Conservation (phyloP, 2,329 filamentous ascomycete species). For the Penicillium sclerotigenum region DNA sequence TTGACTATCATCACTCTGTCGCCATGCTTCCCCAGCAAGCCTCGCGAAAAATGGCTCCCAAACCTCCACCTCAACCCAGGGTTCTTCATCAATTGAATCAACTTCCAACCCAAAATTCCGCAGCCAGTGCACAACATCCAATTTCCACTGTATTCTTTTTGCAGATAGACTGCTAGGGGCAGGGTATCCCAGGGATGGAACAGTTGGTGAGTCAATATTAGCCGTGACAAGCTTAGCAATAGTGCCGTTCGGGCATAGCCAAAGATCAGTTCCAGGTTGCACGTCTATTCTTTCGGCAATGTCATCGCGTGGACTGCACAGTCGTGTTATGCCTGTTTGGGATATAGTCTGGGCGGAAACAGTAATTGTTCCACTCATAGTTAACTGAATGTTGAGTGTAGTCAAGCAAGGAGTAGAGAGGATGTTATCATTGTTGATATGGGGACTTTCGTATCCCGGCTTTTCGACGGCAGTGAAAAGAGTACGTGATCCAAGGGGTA, state of each 20-base stretch:
- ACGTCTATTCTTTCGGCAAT: conserved; percentile 15
- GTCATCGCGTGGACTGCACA: conserved; percentile 24
- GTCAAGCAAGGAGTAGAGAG: conserved; percentile 32
- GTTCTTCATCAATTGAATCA: conserved; percentile 30
- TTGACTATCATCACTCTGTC: conserved; percentile 27
- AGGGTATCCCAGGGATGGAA: conserved; percentile 22
- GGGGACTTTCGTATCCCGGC: conserved; percentile 30
- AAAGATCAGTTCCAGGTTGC: conserved; percentile 35
- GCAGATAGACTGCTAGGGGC: conserved; percentile 10
- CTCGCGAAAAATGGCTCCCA: conserved; percentile 40
- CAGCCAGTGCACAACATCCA: conserved; percentile 38
- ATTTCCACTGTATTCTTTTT: conserved; percentile 36
- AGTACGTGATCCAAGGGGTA: conserved; percentile 42
- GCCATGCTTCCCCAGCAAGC: conserved; percentile 33
- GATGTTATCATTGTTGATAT: conserved; percentile 26
- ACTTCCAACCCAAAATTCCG: conserved; percentile 35
- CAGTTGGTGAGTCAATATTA: conserved; percentile 20
- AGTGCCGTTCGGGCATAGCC: conserved; percentile 41
- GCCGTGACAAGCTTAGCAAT: conserved; percentile 35
- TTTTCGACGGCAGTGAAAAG: conserved; percentile 37
- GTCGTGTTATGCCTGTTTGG: conserved; percentile 37
- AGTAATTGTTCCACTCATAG: conserved; percentile 36
- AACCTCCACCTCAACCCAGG: conserved; percentile 44
- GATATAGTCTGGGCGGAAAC: conserved; percentile 36
- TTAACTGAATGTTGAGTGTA: conserved; percentile 39